Base-by-base conservation (phyloP, 2,329 filamentous ascomycete species). In the Exophiala viscosa region DNA sequence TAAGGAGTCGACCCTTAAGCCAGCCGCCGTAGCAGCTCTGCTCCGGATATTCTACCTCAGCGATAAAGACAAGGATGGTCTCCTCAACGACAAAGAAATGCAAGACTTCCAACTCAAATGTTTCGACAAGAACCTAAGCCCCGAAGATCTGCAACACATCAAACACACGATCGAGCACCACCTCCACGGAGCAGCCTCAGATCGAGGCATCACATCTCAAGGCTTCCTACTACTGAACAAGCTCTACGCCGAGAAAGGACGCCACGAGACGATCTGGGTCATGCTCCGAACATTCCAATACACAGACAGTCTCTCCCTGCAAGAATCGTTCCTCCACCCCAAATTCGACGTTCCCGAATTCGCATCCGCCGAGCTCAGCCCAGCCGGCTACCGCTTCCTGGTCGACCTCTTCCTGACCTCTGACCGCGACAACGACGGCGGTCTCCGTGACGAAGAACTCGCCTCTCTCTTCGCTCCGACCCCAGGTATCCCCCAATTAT, bases 201-300 rank as follows among this genome's bases (percentile, higher is more conserved):
- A 83, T 28, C 81, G 77, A 38, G 93, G 92, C 1, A 88, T 99
- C 60, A 87, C 91, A 58, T 81, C 88, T 60, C 80, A 79, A 34
- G 91, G 90, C 0, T 99, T 99, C 65, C 73, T 99, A 44, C 83
- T 92, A 60, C 75, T 99, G 35, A 97, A 97, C 73, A 96, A 91
- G 71, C 83, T 97, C 52, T 99, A 96, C 67, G 93, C 91, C 0
- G 92, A 97, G 68, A 97, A 97, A 68, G 93, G 93, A 10, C 87
- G 93, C 10, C 93, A 99, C 67, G 93, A 99, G 72, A 99, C 93
- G 0, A 93, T 97, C 39, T 99, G 93, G 93, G 90, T 95, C 56
- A 96, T 99, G 55, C 73, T 99, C 57, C 83, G 93, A 52, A 91
- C 93, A 61, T 96, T 96, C 63, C 88, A 95, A 65, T 97, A 99